Conservation (phyloP, 495 filamentous ascomycete genomes). For the Penicillium canariense region DNA sequence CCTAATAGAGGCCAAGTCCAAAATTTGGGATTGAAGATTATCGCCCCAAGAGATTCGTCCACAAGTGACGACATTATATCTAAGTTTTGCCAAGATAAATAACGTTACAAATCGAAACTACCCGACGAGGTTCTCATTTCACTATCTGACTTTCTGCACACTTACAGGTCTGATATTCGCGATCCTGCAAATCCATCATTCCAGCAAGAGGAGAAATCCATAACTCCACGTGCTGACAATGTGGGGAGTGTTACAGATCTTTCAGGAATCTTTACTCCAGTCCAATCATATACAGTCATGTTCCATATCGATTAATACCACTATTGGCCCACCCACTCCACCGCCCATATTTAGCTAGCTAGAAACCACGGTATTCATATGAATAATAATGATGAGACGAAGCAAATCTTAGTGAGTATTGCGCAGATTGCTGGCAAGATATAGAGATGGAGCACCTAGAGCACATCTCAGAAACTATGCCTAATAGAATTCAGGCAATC, state of each 20-base stretch:
- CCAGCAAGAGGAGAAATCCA: neutral
- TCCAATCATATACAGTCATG: too few species aligned
- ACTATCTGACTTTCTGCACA: neutral
- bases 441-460: neutral
- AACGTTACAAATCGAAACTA: neutral
- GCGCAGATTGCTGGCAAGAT: neutral
- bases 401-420: neutral
- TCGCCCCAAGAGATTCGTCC: neutral
- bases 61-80: neutral
- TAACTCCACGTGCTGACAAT: neutral
- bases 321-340: too few species aligned
- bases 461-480: neutral
- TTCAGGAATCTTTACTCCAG: too few species aligned
- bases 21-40: neutral
- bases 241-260: neutral
- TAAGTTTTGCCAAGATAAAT: neutral
- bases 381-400: too few species aligned
- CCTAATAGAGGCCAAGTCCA: too few species aligned
- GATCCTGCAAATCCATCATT: neutral
- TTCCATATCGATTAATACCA: too few species aligned
- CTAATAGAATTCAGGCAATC: neutral
- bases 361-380: too few species aligned
- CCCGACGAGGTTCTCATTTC: neutral
- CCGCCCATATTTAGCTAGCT: too few species aligned
- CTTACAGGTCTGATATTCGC: neutral